phyloP scores from a whole-genome alignment of 768 basidiomycete genomes.

The Fomitopsis serialis region DNA sequence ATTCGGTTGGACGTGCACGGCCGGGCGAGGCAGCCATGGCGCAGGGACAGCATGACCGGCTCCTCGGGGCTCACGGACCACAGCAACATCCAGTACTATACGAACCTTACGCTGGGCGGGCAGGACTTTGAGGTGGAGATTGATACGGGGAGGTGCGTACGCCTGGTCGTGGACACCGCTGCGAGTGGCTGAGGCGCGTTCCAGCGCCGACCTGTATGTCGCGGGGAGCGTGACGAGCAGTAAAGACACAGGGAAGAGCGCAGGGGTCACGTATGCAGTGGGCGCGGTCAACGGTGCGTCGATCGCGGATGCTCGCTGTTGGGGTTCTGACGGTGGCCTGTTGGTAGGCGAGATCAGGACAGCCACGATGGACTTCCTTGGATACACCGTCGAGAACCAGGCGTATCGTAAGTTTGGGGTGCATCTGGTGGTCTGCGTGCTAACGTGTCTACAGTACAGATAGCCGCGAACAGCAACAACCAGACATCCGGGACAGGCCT shows the following conservation, averaged over 20 bases:
- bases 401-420: conserved; percentile 36
- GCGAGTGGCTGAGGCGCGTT: not conserved
- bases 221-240: conserved; percentile 37
- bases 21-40: conserved; percentile 10
- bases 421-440: not conserved
- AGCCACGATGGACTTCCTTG: conserved; percentile 38
- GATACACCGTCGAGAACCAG: conserved; percentile 39
- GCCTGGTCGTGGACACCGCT: not conserved
- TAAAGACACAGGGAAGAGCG: conserved; percentile 31
- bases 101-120: conserved; percentile 37
- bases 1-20: conserved; percentile 12
- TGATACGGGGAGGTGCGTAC: conserved; percentile 41
- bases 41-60: conserved; percentile 25
- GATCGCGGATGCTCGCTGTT: not conserved
- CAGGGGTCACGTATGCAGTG: conserved; percentile 47
- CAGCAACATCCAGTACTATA: conserved; percentile 30
- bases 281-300: conserved; percentile 44
- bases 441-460: conserved; percentile 30
- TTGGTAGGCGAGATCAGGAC: conserved; percentile 39
- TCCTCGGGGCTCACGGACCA: conserved; percentile 22
- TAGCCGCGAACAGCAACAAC: conserved; percentile 24
- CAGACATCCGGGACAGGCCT: conserved; percentile 32
- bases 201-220: conserved; percentile 64
- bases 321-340: not conserved
- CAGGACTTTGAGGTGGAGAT: conserved; percentile 28